Conservation (phyloP, 2,329 filamentous ascomycete genomes). For the Ascochyta fabae region DNA sequence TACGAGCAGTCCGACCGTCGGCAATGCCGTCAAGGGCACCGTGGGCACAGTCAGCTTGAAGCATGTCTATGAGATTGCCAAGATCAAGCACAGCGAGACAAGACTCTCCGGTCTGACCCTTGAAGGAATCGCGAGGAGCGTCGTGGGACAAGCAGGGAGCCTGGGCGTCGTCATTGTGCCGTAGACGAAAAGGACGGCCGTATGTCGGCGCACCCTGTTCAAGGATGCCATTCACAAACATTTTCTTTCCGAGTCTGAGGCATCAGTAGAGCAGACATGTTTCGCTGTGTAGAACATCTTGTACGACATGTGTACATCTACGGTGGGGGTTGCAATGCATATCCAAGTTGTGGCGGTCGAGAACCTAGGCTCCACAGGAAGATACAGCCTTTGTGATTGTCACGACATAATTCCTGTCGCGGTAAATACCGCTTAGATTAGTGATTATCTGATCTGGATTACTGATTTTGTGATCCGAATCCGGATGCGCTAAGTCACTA, state of each 20-base stretch:
- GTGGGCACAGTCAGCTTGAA: slow-evolving; percentile 91
- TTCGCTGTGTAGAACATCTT: background rate
- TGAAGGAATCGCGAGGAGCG: slow-evolving; percentile 80
- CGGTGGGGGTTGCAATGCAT: background rate
- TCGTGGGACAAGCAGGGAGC: slow-evolving; percentile 61
- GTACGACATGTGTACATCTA: slow-evolving; percentile 5
- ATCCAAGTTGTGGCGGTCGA: background rate
- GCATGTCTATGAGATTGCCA: slow-evolving; percentile 96
- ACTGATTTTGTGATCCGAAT: too few species aligned
- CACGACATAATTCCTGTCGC: too few species aligned
- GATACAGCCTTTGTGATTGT: background rate
- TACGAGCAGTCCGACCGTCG: slow-evolving; percentile 40
- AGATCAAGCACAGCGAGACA: slow-evolving; percentile 75
- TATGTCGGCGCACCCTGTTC: background rate
- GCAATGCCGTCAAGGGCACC: slow-evolving; percentile 73
- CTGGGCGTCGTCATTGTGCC: slow-evolving; percentile 59
- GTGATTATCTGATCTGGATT: too few species aligned
- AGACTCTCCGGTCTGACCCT: slow-evolving; percentile 73
- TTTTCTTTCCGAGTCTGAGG: background rate
- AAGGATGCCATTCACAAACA: background rate
- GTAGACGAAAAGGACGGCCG: slow-evolving; percentile 23
- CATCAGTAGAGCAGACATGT: background rate
- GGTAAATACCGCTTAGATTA: too few species aligned
- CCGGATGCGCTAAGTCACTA: too few species aligned
- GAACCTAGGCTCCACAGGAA: background rate